Evolutionary conservation across 2,329 filamentous ascomycete genomes (phyloP), one percentile per base, ranked within the genome.

Genomic region (Arachnomyces sp.): DNA sequence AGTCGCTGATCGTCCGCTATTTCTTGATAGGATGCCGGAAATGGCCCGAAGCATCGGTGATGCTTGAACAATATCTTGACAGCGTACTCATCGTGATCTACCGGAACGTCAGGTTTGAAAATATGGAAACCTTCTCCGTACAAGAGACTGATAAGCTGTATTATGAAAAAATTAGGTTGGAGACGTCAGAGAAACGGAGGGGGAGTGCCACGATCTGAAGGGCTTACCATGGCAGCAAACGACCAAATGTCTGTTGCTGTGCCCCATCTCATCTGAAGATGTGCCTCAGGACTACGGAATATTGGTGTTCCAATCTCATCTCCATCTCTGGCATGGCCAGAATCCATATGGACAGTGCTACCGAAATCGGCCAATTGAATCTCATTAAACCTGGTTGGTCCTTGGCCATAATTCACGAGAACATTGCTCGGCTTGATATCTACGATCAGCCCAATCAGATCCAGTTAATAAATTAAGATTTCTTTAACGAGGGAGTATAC

Each of bases 171-270:
- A 25, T 25, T 9, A 25, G 21, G 9, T 25, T 9, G 5, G 21
- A 25, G 9, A n/a, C n/a, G n/a, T 25, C 9, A 5, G 21, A 5
- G 21, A 25, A 5, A 25, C 5, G 21, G 21, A 25, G 21, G 17
- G 15, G 13, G 34, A 28, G 21, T n/a, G 28, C 13, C 14, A n/a
- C 6, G 6, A 36, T 14, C 11, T 31, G 2, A 28, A n/a, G 28
- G 8, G 17, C 33, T 44, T 48, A 47, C 53, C 35, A 48, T 47
- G 34, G 48, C 42, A 4, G 49, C 48, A 43, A 54, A 55, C 11
- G 49, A 54, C 54, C 49, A 57, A 29, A 56, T 56, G 34, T 59
- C 52, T 25, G 51, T 49, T 25, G 42, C 14, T n/a, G 55, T 50
- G 21, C 46, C 42, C 53, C 53, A 56, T 18, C 31, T n/a, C 7